phyloP scores from a whole-genome alignment of 192 early-diverging fungal species.

The Umbelopsis sp. region DNA sequence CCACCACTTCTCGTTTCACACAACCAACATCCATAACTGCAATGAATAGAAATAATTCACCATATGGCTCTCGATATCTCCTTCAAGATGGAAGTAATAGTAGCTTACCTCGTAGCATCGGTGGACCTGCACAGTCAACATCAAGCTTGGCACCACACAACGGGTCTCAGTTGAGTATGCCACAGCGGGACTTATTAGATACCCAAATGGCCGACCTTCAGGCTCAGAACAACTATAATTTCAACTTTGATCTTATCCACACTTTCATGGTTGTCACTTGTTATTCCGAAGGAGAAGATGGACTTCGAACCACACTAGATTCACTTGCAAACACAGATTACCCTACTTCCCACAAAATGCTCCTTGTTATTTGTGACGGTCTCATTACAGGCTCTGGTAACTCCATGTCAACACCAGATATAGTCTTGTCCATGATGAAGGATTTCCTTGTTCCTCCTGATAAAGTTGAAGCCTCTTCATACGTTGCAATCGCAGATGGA shows the following conservation, averaged over 20 bases:
- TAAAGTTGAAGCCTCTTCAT: slow-evolving; percentile 72
- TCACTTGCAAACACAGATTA: slow-evolving; percentile 76
- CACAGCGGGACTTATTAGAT: slow-evolving; percentile 1
- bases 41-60: background rate
- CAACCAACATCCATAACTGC: background rate
- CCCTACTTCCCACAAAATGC: slow-evolving; percentile 72
- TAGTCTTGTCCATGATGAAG: slow-evolving; percentile 79
- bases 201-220: slow-evolving; percentile 20
- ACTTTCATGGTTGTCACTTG: slow-evolving; percentile 78
- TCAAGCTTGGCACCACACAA: background rate
- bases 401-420: slow-evolving; percentile 71
- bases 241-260: slow-evolving; percentile 62
- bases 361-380: slow-evolving; percentile 80
- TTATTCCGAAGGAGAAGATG: slow-evolving; percentile 77
- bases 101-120: background rate
- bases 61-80: background rate
- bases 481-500: slow-evolving; percentile 89
- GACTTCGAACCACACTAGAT: slow-evolving; percentile 73
- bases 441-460: slow-evolving; percentile 66
- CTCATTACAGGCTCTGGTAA: slow-evolving; percentile 78
- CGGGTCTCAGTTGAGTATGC: background rate
- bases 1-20: slow-evolving; percentile 41
- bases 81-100: background rate
- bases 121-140: background rate
- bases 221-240: slow-evolving; percentile 41